A percentile compares a stretch with the other conserved stretches of the same genome.
phyloP scores from a whole-genome alignment of 768 basidiomycete genomes.

The Pisolithus orientalis region DNA sequence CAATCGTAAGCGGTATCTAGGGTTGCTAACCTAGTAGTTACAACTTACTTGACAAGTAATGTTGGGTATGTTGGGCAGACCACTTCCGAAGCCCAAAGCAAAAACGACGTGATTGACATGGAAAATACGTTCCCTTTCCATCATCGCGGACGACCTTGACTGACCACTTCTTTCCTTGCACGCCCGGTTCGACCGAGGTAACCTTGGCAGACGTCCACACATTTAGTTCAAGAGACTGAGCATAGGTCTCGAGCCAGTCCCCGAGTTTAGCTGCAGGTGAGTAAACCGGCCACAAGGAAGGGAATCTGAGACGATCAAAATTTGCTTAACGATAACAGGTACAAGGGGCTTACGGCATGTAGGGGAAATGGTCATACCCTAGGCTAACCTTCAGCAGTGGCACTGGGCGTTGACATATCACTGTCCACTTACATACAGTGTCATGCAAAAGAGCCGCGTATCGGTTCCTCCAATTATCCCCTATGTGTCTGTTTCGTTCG shows the following conservation, averaged over 20 bases:
- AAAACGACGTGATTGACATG: conserved; percentile 45
- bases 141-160: conserved; percentile 29
- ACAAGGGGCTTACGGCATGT: conserved; percentile 28
- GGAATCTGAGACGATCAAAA: conserved; percentile 32
- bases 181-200: conserved; percentile 26
- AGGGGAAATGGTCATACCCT: conserved; percentile 48
- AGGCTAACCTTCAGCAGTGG: background rate
- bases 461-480: conserved; percentile 42
- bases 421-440: conserved; percentile 31
- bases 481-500: conserved; percentile 39
- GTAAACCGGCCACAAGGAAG: conserved; percentile 42
- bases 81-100: conserved; percentile 47
- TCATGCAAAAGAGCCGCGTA: conserved; percentile 39
- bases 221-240: conserved; percentile 47
- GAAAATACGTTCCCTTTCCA: conserved; percentile 28
- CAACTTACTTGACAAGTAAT: conserved; percentile 36
- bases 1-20: background rate
- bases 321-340: conserved; percentile 13
- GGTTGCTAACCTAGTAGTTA: conserved; percentile 3
- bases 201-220: conserved; percentile 48
- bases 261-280: conserved; percentile 51
- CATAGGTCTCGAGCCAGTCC: conserved; percentile 54
- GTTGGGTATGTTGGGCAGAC: conserved; percentile 37
- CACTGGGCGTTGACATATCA: background rate
- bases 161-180: conserved; percentile 32